Base-by-base conservation (phyloP, 192 early-diverging fungal genomes). In the Jimgerdemannia lactiflua region DNA sequence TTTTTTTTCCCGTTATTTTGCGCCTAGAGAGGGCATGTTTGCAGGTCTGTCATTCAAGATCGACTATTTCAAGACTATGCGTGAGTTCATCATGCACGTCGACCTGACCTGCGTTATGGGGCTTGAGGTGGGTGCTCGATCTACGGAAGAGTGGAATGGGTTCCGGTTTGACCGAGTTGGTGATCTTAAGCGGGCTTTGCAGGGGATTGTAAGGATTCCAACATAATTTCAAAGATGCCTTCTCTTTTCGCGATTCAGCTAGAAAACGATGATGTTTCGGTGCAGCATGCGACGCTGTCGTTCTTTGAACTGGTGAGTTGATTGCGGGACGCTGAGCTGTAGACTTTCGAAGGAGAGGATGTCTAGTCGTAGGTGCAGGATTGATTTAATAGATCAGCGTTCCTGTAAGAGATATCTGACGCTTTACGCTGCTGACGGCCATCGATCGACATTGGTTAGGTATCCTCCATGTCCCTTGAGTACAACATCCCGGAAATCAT, bases 211-310 rank as follows among this genome's bases (percentile, higher is more conserved):
- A 29, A 29, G 29, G 29, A 29, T 29, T 29, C 29, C 29, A 29
- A 29, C 29, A 29, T 29, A 1, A 29, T 29, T 29, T 29, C 29
- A 29, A 29, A 29, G 29, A 29, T 29, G 29, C 29, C 29, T 29
- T 29, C 29, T 29, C 29, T 29, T 29, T 29, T 29, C 29, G 29
- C 29, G 29, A 29, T 29, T 49, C 8, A 79, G 59, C 41, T 74
- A 29, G 85, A 85, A 64, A n/a, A 78, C 3, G 81, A 86, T 59
- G 71, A 86, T 75, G 43, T 83, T 4, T 63, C 78, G 59, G 66
- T 86, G 4, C 85, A 86, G 59, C 85, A 89, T 64, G 85, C 79
- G 3, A 75, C 80, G 2, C 78, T 89, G n/a, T 85, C 84, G 6
- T 85, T 84, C 43, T 84, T 82, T 72, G 87, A 89, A 67, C 63